Evolutionary conservation across 2,329 filamentous ascomycete genomes (phyloP), one percentile per base, ranked within the genome.

Genomic region (Tricladium varicosporioides): DNA sequence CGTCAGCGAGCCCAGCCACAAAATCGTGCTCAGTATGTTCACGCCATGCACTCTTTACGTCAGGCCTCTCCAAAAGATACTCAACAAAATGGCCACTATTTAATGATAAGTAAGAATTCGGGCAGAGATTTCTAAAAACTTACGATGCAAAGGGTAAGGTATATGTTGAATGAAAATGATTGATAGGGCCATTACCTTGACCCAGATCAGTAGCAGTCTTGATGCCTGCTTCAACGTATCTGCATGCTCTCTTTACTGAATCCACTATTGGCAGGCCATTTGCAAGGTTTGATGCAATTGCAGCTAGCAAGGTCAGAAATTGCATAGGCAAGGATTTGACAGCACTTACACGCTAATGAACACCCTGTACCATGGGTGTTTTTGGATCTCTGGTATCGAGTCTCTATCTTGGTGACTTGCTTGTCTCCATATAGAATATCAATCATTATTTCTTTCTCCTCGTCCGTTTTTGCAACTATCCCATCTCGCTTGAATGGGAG

Each of bases 281-380:
- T 13, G 87, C 80, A 7, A 92, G 72, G 59, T 89, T 88, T n/a
- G 86, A 87, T 1, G 89, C 85, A 65, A 92, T 89, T 2, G 89
- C 88, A 60, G 89, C 85, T 71, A 33, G 15, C 43, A 15, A n/a
- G 19, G 47, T 63, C 43, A 66, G 57, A 36, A n/a, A 19, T 1
- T 1, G 48, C 32, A 4, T 9, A 4, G 13, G 10, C n/a, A 18
- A 42, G 4, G n/a, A 27, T 15, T 15, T 4, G 33, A 9, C 31
- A n/a, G n/a, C 31, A 78, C 85, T 76, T 72, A 89, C 87, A 96
- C 43, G 94, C 94, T 58, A 97, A 80, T 9, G 92, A 95, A 70
- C 94, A 99, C 3, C 94, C 94, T 0, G 94, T 97, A 0, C 94
- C 94, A 68, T 99, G 94, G 0, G 93, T 97, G 69, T 93, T 93